These are phyloP conservation scores for Fusarium nisikadoi DNA, from an alignment of 2,329 filamentous ascomycete species.

Conservation along the genomic window DNA sequence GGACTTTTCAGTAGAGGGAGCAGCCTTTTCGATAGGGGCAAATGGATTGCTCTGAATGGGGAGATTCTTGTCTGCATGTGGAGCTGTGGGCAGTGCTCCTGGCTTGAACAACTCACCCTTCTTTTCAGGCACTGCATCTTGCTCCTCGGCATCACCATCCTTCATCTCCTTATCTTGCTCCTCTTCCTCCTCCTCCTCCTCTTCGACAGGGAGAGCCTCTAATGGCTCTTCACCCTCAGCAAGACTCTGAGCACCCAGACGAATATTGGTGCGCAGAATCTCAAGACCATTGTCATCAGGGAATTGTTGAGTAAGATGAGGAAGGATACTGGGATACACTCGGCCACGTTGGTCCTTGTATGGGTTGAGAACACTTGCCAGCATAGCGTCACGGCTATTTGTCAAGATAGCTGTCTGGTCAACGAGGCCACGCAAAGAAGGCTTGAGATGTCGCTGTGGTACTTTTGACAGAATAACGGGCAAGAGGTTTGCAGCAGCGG, in stretches of 20 bases:
- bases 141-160: slow-evolving; percentile 52
- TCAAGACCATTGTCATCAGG: slow-evolving; percentile 74
- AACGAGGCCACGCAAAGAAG: slow-evolving; percentile 76
- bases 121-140: slow-evolving; percentile 41
- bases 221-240: slow-evolving; percentile 35
- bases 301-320: slow-evolving; percentile 77
- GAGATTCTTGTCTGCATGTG: slow-evolving; percentile 40
- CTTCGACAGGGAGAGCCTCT: slow-evolving; percentile 40
- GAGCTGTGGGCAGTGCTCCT: slow-evolving; percentile 27
- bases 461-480: slow-evolving; percentile 70
- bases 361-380: slow-evolving; percentile 85
- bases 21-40: slow-evolving; percentile 40
- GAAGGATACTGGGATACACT: slow-evolving; percentile 78
- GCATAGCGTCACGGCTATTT: slow-evolving; percentile 75
- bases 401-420: slow-evolving; percentile 84
- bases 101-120: slow-evolving; percentile 36
- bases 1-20: slow-evolving; percentile 14
- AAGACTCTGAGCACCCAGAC: slow-evolving; percentile 48
- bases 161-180: slow-evolving; percentile 52
- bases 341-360: slow-evolving; percentile 71
- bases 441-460: slow-evolving; percentile 74
- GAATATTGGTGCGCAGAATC: slow-evolving; percentile 71
- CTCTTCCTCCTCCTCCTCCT: slow-evolving; percentile 53
- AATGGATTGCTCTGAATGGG: slow-evolving; percentile 52
- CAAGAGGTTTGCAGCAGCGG: slow-evolving; percentile 71